phyloP scores from a whole-genome alignment of 106 monocot genomes.

The Hemerocallis citrina region DNA sequence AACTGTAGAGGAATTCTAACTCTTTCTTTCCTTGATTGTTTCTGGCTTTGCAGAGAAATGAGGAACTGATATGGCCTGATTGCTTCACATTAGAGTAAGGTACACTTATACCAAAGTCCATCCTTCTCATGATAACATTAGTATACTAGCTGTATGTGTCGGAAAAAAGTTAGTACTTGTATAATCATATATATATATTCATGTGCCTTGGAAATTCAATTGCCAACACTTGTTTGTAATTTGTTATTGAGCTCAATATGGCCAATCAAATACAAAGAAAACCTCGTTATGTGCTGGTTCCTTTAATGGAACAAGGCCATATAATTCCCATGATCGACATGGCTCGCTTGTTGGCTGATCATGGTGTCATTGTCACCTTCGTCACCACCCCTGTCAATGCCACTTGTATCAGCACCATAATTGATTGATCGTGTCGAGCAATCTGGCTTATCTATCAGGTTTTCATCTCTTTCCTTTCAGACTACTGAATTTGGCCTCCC shows the following conservation, averaged over 20 bases:
- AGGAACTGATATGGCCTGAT: conserved; percentile 57
- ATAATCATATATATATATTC: too few species aligned
- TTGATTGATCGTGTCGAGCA: conserved; percentile 5
- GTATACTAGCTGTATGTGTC: too few species aligned
- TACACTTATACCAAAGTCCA: too few species aligned
- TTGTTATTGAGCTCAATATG: too few species aligned
- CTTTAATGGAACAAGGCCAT: conserved; percentile 31
- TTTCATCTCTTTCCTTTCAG: conserved; percentile 28
- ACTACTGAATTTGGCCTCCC: conserved; percentile 24
- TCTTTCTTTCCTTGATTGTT: conserved; percentile 2
- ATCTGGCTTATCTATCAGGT: conserved; percentile 22
- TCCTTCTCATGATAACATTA: too few species aligned
- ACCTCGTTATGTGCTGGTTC: conserved; percentile 34
- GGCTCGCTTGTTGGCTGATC: conserved; percentile 25
- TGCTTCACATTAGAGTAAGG: conserved; percentile 42
- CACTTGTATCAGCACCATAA: conserved; percentile 6
- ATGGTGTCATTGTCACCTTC: conserved; percentile 27
- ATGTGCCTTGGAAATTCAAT: too few species aligned
- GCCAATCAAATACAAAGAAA: too few species aligned
- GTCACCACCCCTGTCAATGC: conserved; percentile 53
- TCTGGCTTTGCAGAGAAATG: conserved; percentile 43
- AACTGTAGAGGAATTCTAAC: too few species aligned
- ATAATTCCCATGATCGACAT: conserved; percentile 47
- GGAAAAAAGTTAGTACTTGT: too few species aligned
- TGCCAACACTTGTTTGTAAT: too few species aligned